These are phyloP conservation scores for Pulicaria dysenterica DNA, from an alignment of 129 eudicot genomes.

Conservation along the genomic window DNA sequence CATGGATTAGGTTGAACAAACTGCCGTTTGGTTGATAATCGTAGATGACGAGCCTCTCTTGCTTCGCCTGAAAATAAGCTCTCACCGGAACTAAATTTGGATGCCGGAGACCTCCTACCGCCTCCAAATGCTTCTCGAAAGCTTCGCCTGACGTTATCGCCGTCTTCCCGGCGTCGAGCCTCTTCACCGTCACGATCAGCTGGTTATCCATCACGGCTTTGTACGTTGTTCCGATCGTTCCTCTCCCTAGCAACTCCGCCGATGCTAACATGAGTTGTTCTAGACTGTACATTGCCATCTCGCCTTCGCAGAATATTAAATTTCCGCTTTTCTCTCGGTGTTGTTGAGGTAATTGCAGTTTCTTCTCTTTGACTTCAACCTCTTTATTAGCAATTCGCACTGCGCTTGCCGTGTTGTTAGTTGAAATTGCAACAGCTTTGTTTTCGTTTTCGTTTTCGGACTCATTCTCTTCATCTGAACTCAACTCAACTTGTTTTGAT, in stretches of 20 bases:
- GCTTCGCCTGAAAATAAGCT: constrained; percentile 82
- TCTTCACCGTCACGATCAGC: constrained; percentile 72
- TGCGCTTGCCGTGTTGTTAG: constrained; percentile 18
- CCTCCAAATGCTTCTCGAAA: constrained; percentile 69
- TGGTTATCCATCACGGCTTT: constrained; percentile 70
- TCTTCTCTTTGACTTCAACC: constrained; percentile 36
- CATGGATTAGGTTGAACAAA: constrained; percentile 79
- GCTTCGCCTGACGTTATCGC: constrained; percentile 62
- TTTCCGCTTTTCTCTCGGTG: constrained; percentile 54
- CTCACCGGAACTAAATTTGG: constrained; percentile 81
- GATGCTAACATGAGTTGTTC: constrained; percentile 92
- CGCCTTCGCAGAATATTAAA: constrained; percentile 68
- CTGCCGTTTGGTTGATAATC: constrained; percentile 94
- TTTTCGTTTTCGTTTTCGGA: constrained; percentile 6
- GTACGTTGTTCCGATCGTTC: constrained; percentile 82
- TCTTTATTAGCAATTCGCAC: constrained; percentile 26
- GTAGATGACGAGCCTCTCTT: constrained; percentile 65
- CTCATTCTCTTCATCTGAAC: constrained; percentile 31
- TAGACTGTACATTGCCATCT: constrained; percentile 50
- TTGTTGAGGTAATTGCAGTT: constrained; percentile 29
- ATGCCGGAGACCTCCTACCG: constrained; percentile 68
- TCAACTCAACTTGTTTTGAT: constrained; percentile 21
- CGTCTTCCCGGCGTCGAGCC: constrained; percentile 74
- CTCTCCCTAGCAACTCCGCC: constrained; percentile 90
- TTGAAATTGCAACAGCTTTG: constrained; percentile 22